Conservation (phyloP, 108 stramenopile species). For the Cyclotella atomus region DNA sequence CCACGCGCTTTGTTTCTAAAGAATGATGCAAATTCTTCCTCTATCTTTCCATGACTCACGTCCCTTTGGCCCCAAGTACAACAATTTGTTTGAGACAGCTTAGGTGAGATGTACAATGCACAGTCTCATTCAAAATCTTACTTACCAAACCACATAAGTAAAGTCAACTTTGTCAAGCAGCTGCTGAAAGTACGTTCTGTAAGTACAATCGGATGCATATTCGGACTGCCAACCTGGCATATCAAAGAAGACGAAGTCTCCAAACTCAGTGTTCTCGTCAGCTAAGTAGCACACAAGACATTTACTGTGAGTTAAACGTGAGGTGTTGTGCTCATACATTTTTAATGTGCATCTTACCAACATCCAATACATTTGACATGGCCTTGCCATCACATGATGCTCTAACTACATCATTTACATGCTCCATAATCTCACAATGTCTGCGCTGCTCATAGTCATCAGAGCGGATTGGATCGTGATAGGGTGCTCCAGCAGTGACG, state of each 20-base stretch:
- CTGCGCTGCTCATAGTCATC: conserved; percentile 48
- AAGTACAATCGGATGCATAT: conserved; percentile 41
- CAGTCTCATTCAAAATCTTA: background rate
- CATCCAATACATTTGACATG: conserved; percentile 44
- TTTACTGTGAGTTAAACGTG: background rate
- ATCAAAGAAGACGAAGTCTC: conserved; percentile 55
- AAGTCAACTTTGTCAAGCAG: conserved; percentile 51
- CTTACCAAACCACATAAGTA: conserved; percentile 51
- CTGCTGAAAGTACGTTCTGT: conserved; percentile 43
- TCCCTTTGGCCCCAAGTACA: too few relatives aligned
- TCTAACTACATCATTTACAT: conserved; percentile 45
- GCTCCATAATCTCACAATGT: conserved; percentile 50
- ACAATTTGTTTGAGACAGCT: too few relatives aligned
- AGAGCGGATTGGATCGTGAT: conserved; percentile 42
- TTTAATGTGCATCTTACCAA: conserved; percentile 11
- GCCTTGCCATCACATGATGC: conserved; percentile 28
- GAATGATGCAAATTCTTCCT: conserved; percentile 47
- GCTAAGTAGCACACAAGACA: background rate
- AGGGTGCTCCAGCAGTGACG: conserved; percentile 37
- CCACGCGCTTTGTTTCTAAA: conserved; percentile 52
- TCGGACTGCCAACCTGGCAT: conserved; percentile 41
- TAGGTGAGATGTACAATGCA: too few relatives aligned
- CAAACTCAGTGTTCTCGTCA: conserved; percentile 38
- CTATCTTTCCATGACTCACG: conserved; percentile 50
- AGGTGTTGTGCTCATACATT: background rate